Base-by-base conservation (phyloP, 805 yeast species). In the Saturnispora gosingensis region DNA sequence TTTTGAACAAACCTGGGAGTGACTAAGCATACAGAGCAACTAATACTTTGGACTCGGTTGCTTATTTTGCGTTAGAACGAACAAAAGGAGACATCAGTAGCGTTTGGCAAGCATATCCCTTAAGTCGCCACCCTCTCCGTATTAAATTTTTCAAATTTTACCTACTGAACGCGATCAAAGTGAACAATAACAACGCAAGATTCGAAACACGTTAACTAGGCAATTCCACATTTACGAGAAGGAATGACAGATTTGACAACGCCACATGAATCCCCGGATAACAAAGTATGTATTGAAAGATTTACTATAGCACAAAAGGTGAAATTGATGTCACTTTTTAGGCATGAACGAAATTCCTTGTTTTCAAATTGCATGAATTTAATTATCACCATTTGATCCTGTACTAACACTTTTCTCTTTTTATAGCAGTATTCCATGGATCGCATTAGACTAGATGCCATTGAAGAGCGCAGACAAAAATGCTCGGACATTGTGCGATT, bases 401-500 rank as follows among this genome's bases (percentile, higher is more conserved):
- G 3, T 45, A 45, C 47, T 45, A 45, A 45, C 47, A 32, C 16
- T 16, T 6, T 25, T 15, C 13, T 22, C 1, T 11, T 22, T 40
- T 10, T 4, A 13, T 20, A 45, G 47, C 47, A 45, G 32, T 52
- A 52, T 45, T 64, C 68, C 35, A 65, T 71, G 70, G 75, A 72
- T 47, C 58, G 71, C 53, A 67, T 74, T 49, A 73, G 79, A 27
- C 59, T 67, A 35, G 80, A 75, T 48, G 68, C 75, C 25, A 68
- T 75, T 35, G 79, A 73, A 48, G 67, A 68, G 56, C 67, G 78
- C 51, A 64, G 73, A 27, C 72, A 69, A 43, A 69, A 66, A 34
- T 71, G 77, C 45, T 54, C 68, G 43, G 74, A 71, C 46, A 65
- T 79, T n/a, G 67, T 78, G 11, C 69, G 72, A 54, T 69, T 70